Evolutionary conservation across 352 stramenopile species (phyloP).

Genomic region (Elongisporangium prolatum): DNA sequence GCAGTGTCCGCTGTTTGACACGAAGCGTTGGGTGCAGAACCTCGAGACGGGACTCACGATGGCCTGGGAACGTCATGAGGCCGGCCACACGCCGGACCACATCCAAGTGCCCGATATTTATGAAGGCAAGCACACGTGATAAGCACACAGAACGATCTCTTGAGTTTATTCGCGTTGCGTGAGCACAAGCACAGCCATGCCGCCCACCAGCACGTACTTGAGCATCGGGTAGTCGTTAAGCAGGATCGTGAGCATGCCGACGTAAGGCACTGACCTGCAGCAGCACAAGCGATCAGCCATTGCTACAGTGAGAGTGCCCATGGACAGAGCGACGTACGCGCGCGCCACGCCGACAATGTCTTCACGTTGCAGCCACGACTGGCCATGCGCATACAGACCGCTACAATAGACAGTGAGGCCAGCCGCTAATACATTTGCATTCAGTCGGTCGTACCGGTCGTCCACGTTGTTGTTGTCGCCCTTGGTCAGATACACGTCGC

Average conservation of each 20-base stretch:
- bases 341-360: conserved; percentile 97
- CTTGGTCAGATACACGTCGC: conserved; percentile 97
- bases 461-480: conserved; percentile 99
- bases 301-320: no score
- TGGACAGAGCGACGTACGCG: conserved; percentile 66
- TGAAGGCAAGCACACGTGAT: conserved; percentile 24
- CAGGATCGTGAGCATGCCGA: conserved; percentile 98
- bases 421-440: conserved; percentile 3
- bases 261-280: conserved; percentile 92
- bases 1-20: conserved; percentile 80
- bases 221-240: conserved; percentile 98
- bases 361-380: conserved; percentile 97
- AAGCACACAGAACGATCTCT: not conserved
- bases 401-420: conserved; percentile 15
- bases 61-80: conserved; percentile 73
- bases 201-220: conserved; percentile 86
- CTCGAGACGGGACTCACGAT: conserved; percentile 75
- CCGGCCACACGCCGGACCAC: conserved; percentile 59
- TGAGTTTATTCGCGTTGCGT: conserved; percentile 65
- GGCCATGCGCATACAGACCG: conserved; percentile 95
- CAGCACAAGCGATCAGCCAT: not conserved
- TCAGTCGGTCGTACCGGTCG: conserved; percentile 69
- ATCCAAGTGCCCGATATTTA: conserved; percentile 79
- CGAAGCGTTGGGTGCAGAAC: conserved; percentile 71
- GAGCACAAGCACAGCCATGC: conserved; percentile 79